Conservation (phyloP, 805 yeast genomes). For the Pichia occidentalis region DNA sequence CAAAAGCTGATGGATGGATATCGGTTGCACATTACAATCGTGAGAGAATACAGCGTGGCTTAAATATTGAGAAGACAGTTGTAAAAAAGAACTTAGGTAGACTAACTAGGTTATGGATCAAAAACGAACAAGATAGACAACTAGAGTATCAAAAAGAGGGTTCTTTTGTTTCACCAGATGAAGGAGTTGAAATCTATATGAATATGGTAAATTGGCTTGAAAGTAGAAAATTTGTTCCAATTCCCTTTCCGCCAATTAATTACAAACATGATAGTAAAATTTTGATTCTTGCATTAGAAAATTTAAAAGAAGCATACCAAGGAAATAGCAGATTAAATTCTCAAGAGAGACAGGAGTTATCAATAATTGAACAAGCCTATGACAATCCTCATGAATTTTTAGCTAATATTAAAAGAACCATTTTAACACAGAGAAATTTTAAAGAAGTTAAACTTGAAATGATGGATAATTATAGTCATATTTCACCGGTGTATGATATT, state of each 20-base stretch:
- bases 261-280: slow-evolving; percentile 92
- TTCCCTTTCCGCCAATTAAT: slow-evolving; percentile 88
- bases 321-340: slow-evolving; percentile 75
- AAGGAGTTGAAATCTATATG: slow-evolving; percentile 80
- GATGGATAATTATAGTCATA: slow-evolving; percentile 83
- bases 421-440: slow-evolving; percentile 85
- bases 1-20: slow-evolving; percentile 96
- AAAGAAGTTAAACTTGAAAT: slow-evolving; percentile 82
- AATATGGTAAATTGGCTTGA: slow-evolving; percentile 92
- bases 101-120: slow-evolving; percentile 85
- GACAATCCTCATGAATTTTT: slow-evolving; percentile 94
- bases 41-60: slow-evolving; percentile 83
- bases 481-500: slow-evolving; percentile 78
- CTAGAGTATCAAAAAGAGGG: slow-evolving; percentile 73
- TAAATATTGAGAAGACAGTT: slow-evolving; percentile 87
- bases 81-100: slow-evolving; percentile 92
- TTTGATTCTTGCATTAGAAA: slow-evolving; percentile 82
- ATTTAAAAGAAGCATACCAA: slow-evolving; percentile 72
- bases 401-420: slow-evolving; percentile 71
- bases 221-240: slow-evolving; percentile 71
- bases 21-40: slow-evolving; percentile 89
- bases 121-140: slow-evolving; percentile 87
- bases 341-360: slow-evolving; percentile 84
- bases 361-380: slow-evolving; percentile 90
- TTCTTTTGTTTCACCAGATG: slow-evolving; percentile 77